phyloP scores from a whole-genome alignment of 305 asterid genomes.

The Plantago coronopus region DNA sequence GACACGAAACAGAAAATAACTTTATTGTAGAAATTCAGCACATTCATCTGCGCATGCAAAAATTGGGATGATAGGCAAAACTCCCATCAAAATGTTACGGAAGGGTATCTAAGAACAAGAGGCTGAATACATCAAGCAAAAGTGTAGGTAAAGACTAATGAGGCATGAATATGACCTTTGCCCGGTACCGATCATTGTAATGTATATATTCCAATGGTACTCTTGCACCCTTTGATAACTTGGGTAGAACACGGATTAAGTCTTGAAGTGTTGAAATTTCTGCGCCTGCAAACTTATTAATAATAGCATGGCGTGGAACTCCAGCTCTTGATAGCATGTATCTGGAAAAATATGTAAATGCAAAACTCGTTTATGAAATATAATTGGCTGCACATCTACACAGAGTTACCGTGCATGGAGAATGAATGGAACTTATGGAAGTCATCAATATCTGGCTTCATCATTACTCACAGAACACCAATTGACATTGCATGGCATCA shows the following conservation, averaged over 20 bases:
- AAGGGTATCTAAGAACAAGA: neutral
- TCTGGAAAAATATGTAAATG: conserved; percentile 35
- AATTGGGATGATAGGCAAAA: no score
- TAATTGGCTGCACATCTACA: neutral
- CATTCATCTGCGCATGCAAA: no score
- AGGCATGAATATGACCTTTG: conserved; percentile 55
- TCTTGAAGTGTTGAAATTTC: conserved; percentile 83
- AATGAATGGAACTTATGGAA: conserved; percentile 7
- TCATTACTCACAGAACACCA: neutral
- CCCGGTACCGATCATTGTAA: conserved; percentile 80
- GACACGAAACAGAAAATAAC: no score
- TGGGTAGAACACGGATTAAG: conserved; percentile 67
- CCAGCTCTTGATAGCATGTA: conserved; percentile 97
- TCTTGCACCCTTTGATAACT: conserved; percentile 88
- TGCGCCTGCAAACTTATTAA: conserved; percentile 92
- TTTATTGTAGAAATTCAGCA: no score
- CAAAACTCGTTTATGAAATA: no score
- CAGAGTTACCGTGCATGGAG: neutral
- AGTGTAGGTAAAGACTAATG: neutral
- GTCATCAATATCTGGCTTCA: conserved; percentile 15
- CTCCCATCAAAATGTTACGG: no score
- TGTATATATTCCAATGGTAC: conserved; percentile 89
- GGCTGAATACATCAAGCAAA: neutral
- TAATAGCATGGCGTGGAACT: conserved; percentile 91
- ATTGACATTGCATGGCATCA: conserved; percentile 18